Conservation (phyloP, 768 basidiomycete species). For the Mrakia blollopis region DNA sequence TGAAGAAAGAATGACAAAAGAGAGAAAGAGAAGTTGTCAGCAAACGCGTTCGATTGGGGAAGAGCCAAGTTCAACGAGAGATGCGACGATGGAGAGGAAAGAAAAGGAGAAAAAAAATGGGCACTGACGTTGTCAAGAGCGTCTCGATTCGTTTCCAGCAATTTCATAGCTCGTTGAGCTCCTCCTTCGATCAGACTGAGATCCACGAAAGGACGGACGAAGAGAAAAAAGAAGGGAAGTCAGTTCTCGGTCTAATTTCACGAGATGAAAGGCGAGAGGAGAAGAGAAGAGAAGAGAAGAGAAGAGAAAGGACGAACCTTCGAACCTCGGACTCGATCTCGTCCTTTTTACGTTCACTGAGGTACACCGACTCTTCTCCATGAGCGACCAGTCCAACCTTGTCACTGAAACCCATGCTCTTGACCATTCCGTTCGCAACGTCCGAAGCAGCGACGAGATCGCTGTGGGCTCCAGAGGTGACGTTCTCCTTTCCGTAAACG, state of each 20-base stretch:
- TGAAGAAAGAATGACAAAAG: background rate
- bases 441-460: slow-evolving; percentile 25
- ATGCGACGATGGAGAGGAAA: background rate
- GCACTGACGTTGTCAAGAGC: background rate
- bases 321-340: slow-evolving; percentile 31
- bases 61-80: no score
- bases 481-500: slow-evolving; percentile 80
- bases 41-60: no score
- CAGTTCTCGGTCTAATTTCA: background rate
- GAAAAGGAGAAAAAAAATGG: background rate
- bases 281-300: background rate
- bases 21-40: background rate
- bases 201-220: background rate
- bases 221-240: background rate
- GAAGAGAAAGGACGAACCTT: background rate
- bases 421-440: slow-evolving; percentile 27
- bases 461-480: slow-evolving; percentile 42
- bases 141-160: background rate
- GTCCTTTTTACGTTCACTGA: slow-evolving; percentile 27
- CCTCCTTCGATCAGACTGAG: background rate
- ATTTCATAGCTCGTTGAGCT: background rate
- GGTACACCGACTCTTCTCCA: slow-evolving; percentile 22
- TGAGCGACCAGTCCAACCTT: slow-evolving; percentile 29
- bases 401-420: slow-evolving; percentile 13
- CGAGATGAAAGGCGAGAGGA: background rate